phyloP scores from a whole-genome alignment of 2,329 filamentous ascomycete species.

The Geosmithia flava region DNA sequence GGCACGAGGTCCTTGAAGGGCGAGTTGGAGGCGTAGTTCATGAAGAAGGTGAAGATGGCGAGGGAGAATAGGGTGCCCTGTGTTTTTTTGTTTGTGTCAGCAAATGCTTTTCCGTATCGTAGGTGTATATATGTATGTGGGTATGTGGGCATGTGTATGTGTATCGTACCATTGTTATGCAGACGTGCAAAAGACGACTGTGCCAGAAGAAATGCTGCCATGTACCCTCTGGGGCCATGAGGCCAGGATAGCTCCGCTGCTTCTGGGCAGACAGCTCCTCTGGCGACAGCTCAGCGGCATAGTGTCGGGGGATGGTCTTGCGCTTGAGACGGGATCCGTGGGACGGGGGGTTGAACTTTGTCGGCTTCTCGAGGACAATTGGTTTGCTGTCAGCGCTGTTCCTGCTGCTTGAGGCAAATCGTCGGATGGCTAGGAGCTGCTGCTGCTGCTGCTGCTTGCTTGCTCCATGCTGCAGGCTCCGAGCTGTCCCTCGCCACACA shows the following conservation, averaged over 20 bases:
- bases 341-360: slow-evolving; percentile 84
- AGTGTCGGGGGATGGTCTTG: slow-evolving; percentile 48
- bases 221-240: slow-evolving; percentile 75
- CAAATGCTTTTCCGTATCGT: no score
- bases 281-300: slow-evolving; percentile 58
- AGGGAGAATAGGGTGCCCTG: slow-evolving; percentile 57
- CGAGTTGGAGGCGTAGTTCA: slow-evolving; percentile 69
- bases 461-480: no score
- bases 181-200: slow-evolving; percentile 62
- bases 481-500: slow-evolving; percentile 27
- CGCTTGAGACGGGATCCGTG: slow-evolving; percentile 61
- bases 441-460: slow-evolving; percentile 19
- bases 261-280: slow-evolving; percentile 55
- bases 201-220: slow-evolving; percentile 79
- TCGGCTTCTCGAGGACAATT: slow-evolving; percentile 71
- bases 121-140: no score
- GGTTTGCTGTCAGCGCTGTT: slow-evolving; percentile 31
- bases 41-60: slow-evolving; percentile 59
- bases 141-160: no score
- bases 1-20: slow-evolving; percentile 73
- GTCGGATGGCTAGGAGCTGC: slow-evolving; percentile 20
- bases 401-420: slow-evolving; percentile 13
- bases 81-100: slow-evolving; percentile 15
- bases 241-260: slow-evolving; percentile 68
- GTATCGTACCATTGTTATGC: slow-evolving; percentile 69